These are phyloP conservation scores for Didymella segeticola DNA, from an alignment of 2,329 filamentous ascomycete genomes.

Conservation along the genomic window DNA sequence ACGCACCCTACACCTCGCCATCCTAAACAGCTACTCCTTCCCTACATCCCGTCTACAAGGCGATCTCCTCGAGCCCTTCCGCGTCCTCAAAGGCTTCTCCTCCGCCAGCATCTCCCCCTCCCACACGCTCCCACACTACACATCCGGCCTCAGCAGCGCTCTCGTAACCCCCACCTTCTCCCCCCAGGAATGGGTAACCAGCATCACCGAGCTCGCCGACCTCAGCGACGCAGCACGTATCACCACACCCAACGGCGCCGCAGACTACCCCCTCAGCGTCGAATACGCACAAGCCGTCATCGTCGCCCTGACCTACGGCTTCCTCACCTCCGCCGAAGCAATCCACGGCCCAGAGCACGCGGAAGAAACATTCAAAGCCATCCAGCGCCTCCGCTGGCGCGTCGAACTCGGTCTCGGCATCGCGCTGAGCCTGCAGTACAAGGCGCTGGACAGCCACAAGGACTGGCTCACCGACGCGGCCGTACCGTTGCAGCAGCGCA, in stretches of 20 bases:
- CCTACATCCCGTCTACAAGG: slow-evolving; percentile 37
- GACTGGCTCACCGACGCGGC: slow-evolving; percentile 21
- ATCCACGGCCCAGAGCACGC: slow-evolving; percentile 9
- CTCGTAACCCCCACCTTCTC: slow-evolving; percentile 28
- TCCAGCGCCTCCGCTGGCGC: slow-evolving; percentile 42
- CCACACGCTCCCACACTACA: slow-evolving; percentile 35
- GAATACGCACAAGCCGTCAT: slow-evolving; percentile 37
- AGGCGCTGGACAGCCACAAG: slow-evolving; percentile 6
- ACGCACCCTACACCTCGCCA: slow-evolving; percentile 30
- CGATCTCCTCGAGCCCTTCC: slow-evolving; percentile 42
- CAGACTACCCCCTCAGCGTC: slow-evolving; percentile 22
- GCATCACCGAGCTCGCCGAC: slow-evolving; percentile 27
- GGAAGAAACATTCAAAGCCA: slow-evolving; percentile 11
- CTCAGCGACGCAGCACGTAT: slow-evolving; percentile 24
- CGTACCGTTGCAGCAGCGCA: neutral
- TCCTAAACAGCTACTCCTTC: slow-evolving; percentile 36
- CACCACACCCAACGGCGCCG: slow-evolving; percentile 11
- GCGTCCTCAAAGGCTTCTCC: slow-evolving; percentile 33
- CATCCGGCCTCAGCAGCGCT: slow-evolving; percentile 26
- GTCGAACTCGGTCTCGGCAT: slow-evolving; percentile 36
- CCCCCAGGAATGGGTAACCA: slow-evolving; percentile 21
- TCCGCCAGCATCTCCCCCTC: slow-evolving; percentile 24
- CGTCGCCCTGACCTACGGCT: slow-evolving; percentile 42
- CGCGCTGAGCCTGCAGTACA: slow-evolving; percentile 25
- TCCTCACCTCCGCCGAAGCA: slow-evolving; percentile 37